A percentile compares a stretch with the other conserved stretches of the same genome.
phyloP scores from a whole-genome alignment of 257 asterid genomes.

The Fraxinus cuspidata region DNA sequence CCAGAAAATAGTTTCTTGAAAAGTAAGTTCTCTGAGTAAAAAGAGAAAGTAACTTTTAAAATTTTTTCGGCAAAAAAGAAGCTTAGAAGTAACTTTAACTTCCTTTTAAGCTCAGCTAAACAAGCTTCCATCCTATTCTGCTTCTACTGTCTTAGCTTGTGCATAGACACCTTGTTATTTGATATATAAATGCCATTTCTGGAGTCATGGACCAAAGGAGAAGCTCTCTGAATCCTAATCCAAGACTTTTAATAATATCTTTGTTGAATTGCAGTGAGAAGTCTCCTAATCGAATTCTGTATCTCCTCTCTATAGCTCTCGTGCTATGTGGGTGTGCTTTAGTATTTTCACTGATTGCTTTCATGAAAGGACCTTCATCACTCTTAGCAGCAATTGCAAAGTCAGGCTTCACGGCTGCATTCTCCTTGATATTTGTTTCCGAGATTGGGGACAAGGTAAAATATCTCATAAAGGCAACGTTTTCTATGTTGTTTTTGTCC shows the following conservation, averaged over 20 bases:
- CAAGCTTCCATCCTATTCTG: neutral
- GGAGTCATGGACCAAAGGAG: slow-evolving; percentile 19
- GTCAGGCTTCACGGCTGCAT: slow-evolving; percentile 95
- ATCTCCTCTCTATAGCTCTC: slow-evolving; percentile 68
- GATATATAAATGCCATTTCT: neutral
- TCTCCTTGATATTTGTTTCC: slow-evolving; percentile 84
- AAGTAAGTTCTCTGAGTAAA: neutral
- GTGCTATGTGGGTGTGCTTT: slow-evolving; percentile 77
- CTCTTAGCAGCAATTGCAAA: slow-evolving; percentile 72
- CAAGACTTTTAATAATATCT: slow-evolving; percentile 32
- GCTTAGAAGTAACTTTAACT: neutral
- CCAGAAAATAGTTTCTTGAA: too few relatives aligned
- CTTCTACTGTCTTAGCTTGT: neutral
- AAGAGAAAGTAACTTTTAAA: too few relatives aligned
- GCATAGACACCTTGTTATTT: neutral
- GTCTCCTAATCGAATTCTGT: slow-evolving; percentile 65
- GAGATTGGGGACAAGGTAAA: slow-evolving; percentile 96
- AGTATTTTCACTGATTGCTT: slow-evolving; percentile 57
- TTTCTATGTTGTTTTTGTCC: neutral
- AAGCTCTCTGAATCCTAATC: slow-evolving; percentile 18
- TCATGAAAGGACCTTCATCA: slow-evolving; percentile 66
- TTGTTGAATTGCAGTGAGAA: slow-evolving; percentile 52
- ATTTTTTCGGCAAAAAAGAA: too few relatives aligned
- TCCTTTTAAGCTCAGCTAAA: neutral
- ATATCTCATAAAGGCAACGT: slow-evolving; percentile 20